Evolutionary conservation across 148 eudicot genomes (phyloP).

Genomic region (Vaccinium vitisidaea): DNA sequence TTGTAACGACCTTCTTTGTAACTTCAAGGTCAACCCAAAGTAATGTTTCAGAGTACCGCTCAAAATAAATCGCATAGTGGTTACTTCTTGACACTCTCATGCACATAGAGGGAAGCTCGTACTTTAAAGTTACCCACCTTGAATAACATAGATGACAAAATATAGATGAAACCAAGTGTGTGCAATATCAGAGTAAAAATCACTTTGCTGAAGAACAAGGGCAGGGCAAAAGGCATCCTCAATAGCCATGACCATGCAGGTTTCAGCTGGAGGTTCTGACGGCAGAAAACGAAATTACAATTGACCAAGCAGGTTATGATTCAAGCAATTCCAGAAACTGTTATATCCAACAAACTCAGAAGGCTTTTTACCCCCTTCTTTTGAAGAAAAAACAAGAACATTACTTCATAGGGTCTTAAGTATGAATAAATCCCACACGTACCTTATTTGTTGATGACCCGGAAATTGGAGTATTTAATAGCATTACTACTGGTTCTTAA

Average conservation of each 20-base stretch:
- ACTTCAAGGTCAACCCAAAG: not conserved
- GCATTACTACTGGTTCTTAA: not conserved
- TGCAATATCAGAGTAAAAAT: too few species aligned
- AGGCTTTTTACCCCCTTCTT: not conserved
- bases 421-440: not conserved
- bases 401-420: not conserved
- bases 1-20: not conserved
- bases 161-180: not conserved
- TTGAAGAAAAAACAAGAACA: not conserved
- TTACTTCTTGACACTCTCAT: not conserved
- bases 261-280: too few species aligned
- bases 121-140: not conserved
- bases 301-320: not conserved
- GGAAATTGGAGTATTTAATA: not conserved
- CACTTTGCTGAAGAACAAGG: too few species aligned
- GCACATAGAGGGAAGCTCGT: not conserved
- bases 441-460: not conserved
- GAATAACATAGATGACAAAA: not conserved
- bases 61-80: not conserved
- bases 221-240: too few species aligned
- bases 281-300: too few species aligned
- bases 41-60: not conserved
- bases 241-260: too few species aligned
- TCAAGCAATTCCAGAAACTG: not conserved
- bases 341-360: not conserved